Evolutionary conservation across 78 protist genomes (phyloP), one percentile per base, ranked within the genome.

Genomic region (Reticulomyxa filosa): DNA sequence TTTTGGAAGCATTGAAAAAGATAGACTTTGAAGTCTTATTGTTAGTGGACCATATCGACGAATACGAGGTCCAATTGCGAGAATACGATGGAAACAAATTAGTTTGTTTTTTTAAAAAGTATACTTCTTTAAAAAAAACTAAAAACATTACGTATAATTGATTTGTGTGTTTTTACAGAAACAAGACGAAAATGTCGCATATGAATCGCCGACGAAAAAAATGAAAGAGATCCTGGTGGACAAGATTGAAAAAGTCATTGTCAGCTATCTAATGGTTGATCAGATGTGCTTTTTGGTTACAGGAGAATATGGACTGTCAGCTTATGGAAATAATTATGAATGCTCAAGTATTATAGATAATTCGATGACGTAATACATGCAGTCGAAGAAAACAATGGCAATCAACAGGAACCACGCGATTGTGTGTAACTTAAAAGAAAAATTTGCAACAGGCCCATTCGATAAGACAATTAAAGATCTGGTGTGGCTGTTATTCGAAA

Each of bases 1-100:
- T 84, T 39, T 62, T 81, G 22, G 96, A 89, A 83, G 39, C 39
- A 37, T 82, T 87, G 57, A 26, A 56, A 51, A 70, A 73, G 75
- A 72, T 73, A 55, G 88, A 59, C 42, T 67, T 38, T 63, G 87
- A 82, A 67, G 87, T 82, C 23, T 84, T 97, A 46, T 92, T 82
- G 92, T 70, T 97, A 90, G 32, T 38, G 27, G 99, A 97, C 76
- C 98, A 98, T 57, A 90, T 97, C 56, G 99, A 97, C 68, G 99
- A 97, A 87, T 91, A 91, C 83, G 75, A 83, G 46, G 92, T 93
- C 51, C 96, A 90, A 82, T 82, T 95, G 67, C 86, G 86, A 80
- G 98, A 92, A 73, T 95, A 59, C 75, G 98, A 95, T 39, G 95
- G 90, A 81, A 84, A 92, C 90, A 92, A 90, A 83, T 82, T 91